Base-by-base conservation (phyloP, 768 basidiomycete species). In the Suillus fuscotomentosus region DNA sequence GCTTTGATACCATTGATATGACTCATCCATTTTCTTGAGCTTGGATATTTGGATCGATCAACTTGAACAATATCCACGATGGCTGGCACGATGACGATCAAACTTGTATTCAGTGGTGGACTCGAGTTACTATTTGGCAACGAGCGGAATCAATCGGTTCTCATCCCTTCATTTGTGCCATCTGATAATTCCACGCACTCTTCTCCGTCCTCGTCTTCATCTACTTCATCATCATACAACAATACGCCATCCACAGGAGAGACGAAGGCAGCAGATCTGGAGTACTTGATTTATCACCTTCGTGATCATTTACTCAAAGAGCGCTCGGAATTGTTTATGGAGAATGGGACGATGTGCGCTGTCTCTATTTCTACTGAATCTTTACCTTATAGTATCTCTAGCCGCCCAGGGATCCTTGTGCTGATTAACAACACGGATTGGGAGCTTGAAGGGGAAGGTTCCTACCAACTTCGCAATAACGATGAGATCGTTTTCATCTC, bases 401-500 rank as follows among this genome's bases (percentile, higher is more conserved):
- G 97, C 45, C 95, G 97, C 10, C 97, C 97, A 0, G 97, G 97
- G 0, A 97, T 99, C 43, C 81, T 99, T 3, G 97, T 99, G 4
- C 82, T 99, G n/a, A 87, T 99, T 61, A 99, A 99, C 71, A 93
- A 97, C 70, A 93, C 93, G 1, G 97, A 99, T 70, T 98, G 97
- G 97, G 96, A 99, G 76, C 81, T 99, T 7, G 97, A 98, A 74
- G 95, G 94, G 41, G 97, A 98, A 75, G 89, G 93, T 24, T 89
- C 91, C 7, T 97, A 97, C 73, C 80, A 78, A 66, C 78, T 99
- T 63, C 79, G 90, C 73, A 79, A 88, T 39, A 82, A 85, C 0
- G 97, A 99, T 73, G 93, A 96, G 78, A 85, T 99, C 66, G 94
- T 98, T 17, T 97, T 99, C 75, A 99, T 99, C 65, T 97, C 94